Conservation (phyloP, 1,139 yeast species). For the Hanseniaspora gamundiae region DNA sequence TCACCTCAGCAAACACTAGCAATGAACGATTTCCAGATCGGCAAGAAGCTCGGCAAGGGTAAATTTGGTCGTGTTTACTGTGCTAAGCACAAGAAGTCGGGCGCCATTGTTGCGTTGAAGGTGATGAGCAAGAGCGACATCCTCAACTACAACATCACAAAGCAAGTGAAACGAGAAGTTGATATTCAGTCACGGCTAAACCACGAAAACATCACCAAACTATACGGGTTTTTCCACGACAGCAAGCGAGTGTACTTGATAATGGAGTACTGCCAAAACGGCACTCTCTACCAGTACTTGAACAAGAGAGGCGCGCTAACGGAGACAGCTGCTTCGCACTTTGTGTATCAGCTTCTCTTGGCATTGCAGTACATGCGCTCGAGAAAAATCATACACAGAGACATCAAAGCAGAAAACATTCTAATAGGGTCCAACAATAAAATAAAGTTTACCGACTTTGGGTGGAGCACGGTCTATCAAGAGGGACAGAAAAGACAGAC, state of each 20-base stretch:
- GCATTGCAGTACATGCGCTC: conserved; percentile 69
- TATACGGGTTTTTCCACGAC: conserved; percentile 82
- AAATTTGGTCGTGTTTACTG: conserved; percentile 89
- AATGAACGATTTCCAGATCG: conserved; percentile 64
- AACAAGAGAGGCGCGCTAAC: conserved; percentile 47
- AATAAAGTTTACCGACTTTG: conserved; percentile 83
- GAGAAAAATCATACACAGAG: conserved; percentile 77
- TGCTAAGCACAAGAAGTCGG: conserved; percentile 62
- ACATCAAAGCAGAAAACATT: conserved; percentile 85
- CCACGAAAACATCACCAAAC: conserved; percentile 68
- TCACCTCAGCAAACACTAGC: conserved; percentile 3
- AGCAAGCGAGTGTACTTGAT: conserved; percentile 66
- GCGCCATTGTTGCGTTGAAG: conserved; percentile 79
- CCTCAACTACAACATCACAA: conserved; percentile 64
- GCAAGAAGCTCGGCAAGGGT: conserved; percentile 83
- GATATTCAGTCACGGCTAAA: conserved; percentile 73
- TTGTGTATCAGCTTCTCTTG: conserved; percentile 70
- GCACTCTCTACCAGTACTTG: conserved; percentile 72
- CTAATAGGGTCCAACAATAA: conserved; percentile 60
- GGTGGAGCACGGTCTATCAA: conserved; percentile 80
- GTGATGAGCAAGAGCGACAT: conserved; percentile 81
- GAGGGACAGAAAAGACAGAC: conserved; percentile 49
- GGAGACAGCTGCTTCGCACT: conserved; percentile 63
- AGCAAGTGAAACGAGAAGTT: conserved; percentile 79
- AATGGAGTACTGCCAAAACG: conserved; percentile 74